These are phyloP conservation scores for Papiliotrema nemorosa DNA, from an alignment of 1,284 basidiomycete genomes.

Conservation along the genomic window DNA sequence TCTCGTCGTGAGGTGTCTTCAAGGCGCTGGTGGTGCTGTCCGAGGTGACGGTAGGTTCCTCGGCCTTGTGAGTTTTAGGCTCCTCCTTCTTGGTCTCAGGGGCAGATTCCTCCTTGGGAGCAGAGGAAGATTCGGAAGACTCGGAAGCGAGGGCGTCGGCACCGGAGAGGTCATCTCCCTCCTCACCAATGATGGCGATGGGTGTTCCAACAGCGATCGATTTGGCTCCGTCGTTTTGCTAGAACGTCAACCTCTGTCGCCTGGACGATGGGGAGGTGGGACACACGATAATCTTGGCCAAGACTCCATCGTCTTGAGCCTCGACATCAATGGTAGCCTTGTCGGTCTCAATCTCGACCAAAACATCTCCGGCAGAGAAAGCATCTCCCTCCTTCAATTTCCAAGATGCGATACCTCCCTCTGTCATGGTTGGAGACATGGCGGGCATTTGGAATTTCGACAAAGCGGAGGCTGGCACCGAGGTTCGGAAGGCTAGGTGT, in stretches of 20 bases:
- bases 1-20: conserved; percentile 41
- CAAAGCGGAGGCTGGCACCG: conserved; percentile 71
- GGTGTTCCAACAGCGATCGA: conserved; percentile 76
- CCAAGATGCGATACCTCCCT: conserved; percentile 96
- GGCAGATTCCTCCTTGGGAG: conserved; percentile 33
- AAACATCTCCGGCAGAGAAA: conserved; percentile 84
- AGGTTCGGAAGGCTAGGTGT: conserved; percentile 70
- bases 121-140: conserved; percentile 11
- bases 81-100: conserved; percentile 18
- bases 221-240: conserved; percentile 82
- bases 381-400: conserved; percentile 94
- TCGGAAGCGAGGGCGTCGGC: conserved; percentile 69
- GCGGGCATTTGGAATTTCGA: conserved; percentile 95
- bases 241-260: too few relatives aligned
- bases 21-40: conserved; percentile 24
- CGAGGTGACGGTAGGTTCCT: conserved; percentile 40
- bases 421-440: conserved; percentile 99
- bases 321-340: conserved; percentile 99
- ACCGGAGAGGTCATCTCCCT: conserved; percentile 86
- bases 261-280: neutral
- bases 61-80: conserved; percentile 25
- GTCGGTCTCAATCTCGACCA: conserved; percentile 86
- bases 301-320: conserved; percentile 91
- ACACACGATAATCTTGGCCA: conserved; percentile 75
- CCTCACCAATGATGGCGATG: conserved; percentile 88